Conservation (phyloP, 2,329 filamentous ascomycete species). For the Rhexocercosporidium sp. region DNA sequence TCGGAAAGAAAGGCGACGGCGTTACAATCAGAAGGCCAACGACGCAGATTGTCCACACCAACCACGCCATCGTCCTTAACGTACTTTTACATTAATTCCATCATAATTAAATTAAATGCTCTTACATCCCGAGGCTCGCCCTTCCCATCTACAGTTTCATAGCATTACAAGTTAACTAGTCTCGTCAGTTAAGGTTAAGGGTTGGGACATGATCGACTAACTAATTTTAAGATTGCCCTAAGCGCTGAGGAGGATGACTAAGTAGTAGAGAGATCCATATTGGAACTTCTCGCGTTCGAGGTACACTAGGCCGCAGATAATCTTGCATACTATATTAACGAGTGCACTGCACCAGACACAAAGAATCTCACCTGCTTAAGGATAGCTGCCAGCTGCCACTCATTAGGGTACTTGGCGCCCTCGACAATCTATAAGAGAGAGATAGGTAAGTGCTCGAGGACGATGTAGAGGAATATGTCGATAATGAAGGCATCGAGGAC, state of each 20-base stretch:
- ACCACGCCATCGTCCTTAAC: no score
- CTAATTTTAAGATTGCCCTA: slow-evolving; percentile 5
- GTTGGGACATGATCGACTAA: neutral
- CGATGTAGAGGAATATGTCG: neutral
- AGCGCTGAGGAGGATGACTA: neutral
- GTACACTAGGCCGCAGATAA: neutral
- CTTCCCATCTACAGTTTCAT: slow-evolving; percentile 31
- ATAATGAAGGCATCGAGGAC: neutral
- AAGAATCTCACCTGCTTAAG: neutral
- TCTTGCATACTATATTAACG: neutral
- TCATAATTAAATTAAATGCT: no score
- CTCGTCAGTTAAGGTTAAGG: neutral
- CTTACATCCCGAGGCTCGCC: no score
- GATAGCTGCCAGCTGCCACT: slow-evolving; percentile 1
- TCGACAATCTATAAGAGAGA: neutral
- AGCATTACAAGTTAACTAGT: neutral
- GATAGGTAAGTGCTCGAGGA: neutral
- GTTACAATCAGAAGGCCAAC: slow-evolving; percentile 40
- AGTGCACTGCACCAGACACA: neutral
- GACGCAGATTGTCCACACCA: slow-evolving; percentile 41
- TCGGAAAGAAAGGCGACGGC: slow-evolving; percentile 42
- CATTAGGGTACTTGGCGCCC: neutral
- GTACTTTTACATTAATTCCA: no score
- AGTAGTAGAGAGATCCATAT: neutral
- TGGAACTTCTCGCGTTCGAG: neutral